Evolutionary conservation across 192 early-diverging fungal species (phyloP), one percentile per base, ranked within the genome.

Genomic region (Backusella circina): DNA sequence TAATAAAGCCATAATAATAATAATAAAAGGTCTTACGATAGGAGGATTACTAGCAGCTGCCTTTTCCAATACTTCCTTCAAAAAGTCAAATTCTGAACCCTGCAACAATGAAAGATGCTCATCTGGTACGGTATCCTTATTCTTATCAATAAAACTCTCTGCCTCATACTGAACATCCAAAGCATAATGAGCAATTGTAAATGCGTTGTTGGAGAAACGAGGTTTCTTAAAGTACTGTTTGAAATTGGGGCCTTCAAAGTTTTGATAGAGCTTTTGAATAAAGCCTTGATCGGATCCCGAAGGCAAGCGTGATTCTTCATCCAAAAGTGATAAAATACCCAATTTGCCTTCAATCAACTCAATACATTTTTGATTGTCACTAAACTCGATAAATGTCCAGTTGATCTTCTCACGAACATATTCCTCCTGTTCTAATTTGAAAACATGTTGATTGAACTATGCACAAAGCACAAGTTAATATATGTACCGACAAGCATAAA

Each of bases 341-440:
- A 98, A 84, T 74, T 93, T 92, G 83, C 92, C 94, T 80, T 99
- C 98, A 77, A 99, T 99, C 84, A 99, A 88, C 74, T 99, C 96
- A 66, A 98, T 98, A 89, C 97, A 98, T 8, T 95, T 94, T 83
- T 97, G 95, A 79, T 99, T 99, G 83, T 99, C 98, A 80, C 95
- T 95, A 84, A 98, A 99, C 73, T 99, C 96, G 71, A 99, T 98
- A 73, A 97, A 97, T 32, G 93, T 95, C 98, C 98, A 99, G 78
- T 94, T 90, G 80, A 99, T 95, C 84, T 97, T 87, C 79, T 99
- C 98, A 36, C 92, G 91, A 69, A 96, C 88, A 77, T 99, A 99
- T 84, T 98, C 97, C 80, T 99, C 96, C 84, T 99, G 98, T 80
- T 98, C 96, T 36, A 98, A 88, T 87, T 98, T 97, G 88, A 99